Base-by-base conservation (phyloP, 192 early-diverging fungal species). In the Haplosporangium gracile region DNA sequence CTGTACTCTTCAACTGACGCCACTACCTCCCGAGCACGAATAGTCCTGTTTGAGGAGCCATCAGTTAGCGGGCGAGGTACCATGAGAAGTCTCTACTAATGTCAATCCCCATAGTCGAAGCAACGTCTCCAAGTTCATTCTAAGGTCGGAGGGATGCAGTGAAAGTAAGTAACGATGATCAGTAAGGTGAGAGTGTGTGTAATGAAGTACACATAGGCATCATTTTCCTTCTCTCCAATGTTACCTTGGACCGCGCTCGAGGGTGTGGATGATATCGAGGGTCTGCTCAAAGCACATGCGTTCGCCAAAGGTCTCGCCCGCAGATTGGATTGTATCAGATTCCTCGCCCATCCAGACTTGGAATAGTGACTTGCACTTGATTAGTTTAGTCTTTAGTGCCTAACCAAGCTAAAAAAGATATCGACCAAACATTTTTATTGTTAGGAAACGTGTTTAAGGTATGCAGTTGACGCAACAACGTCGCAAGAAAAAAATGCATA, bases 331-430 rank as follows among this genome's bases (percentile, higher is more conserved):
- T 5, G 86, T 79, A 53, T 95, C 93, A 43, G 91, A 93, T 83
- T 95, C 92, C 79, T 94, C 89, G 70, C 82, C 83, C 95, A 95
- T 95, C 95, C 95, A 95, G 34, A 94, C 90, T 42, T 95, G 92
- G 82, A 95, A 95, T 38, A 95, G 68, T 1, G 75, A 39, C 68
- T 88, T 74, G 68, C 92, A 15, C 68, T 60, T 36, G 45, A n/a
- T 57, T 38, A 93, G 82, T 73, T 92, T 93, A n/a, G 78, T 36
- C 68, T 85, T 78, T 89, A 94, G 88, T 22, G 74, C 79, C 13
- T 81, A 63, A 60, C 75, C 79, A 45, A 95, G 84, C 79, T 92
- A 77, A 34, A 22, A 22, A 57, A 39, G 10, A 9, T 38, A 47
- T 36, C 29, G 15, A 70, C 13, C 24, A 49, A 75, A 60, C 26